These are phyloP conservation scores for Oryza officinalis DNA, from an alignment of 176 grass and related monocot genomes.

Conservation along the genomic window DNA sequence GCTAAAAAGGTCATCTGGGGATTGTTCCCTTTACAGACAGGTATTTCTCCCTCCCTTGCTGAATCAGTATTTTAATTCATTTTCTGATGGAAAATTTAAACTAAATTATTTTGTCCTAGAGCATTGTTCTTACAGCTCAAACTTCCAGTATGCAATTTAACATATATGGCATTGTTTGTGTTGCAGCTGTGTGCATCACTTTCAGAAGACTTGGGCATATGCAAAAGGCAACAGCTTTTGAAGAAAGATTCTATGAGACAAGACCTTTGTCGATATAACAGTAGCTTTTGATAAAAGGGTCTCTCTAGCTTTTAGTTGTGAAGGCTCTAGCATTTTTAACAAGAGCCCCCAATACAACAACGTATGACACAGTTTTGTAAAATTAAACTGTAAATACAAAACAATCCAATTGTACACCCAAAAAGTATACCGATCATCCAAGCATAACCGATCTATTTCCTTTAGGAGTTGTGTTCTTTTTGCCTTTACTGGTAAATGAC, in stretches of 20 bases:
- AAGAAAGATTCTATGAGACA: slow-evolving; percentile 48
- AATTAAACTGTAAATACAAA: slow-evolving; percentile 36
- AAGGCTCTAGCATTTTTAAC: slow-evolving; percentile 9
- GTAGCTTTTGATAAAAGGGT: slow-evolving; percentile 45
- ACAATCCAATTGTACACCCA: neutral
- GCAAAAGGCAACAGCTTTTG: slow-evolving; percentile 48
- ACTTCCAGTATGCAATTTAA: slow-evolving; percentile 9
- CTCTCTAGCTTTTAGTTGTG: neutral
- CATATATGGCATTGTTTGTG: slow-evolving; percentile 6
- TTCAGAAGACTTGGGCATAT: slow-evolving; percentile 58
- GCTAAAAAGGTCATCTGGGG: slow-evolving; percentile 70
- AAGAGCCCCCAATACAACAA: slow-evolving; percentile 1
- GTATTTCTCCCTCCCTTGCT: slow-evolving; percentile 36
- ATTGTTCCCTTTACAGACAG: slow-evolving; percentile 75
- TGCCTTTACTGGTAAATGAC: neutral
- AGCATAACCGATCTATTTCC: neutral
- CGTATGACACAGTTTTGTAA: slow-evolving; percentile 24
- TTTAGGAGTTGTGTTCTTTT: slow-evolving; percentile 15
- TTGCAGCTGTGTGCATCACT: slow-evolving; percentile 78
- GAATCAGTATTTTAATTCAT: slow-evolving; percentile 6
- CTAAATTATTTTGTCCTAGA: neutral
- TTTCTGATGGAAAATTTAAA: neutral
- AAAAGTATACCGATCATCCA: slow-evolving; percentile 27
- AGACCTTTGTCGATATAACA: slow-evolving; percentile 44
- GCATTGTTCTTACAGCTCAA: neutral